phyloP scores from a whole-genome alignment of 148 eudicot species.

The Polygonum aviculare region DNA sequence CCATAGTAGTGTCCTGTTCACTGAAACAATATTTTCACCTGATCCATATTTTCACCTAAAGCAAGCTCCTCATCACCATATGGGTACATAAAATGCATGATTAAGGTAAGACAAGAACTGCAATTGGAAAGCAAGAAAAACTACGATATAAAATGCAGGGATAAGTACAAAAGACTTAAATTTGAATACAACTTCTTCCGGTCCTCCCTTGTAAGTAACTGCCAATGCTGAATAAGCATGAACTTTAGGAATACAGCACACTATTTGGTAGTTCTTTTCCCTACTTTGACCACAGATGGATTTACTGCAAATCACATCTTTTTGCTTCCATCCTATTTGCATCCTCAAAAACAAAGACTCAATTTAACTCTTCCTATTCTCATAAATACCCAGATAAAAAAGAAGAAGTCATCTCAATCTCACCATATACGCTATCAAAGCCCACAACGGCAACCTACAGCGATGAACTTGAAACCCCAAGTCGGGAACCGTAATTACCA shows the following conservation, averaged over 20 bases:
- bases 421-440: neutral
- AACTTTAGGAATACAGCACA: neutral
- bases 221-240: conserved; percentile 49
- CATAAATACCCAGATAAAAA: neutral
- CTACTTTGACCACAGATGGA: neutral
- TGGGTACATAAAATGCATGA: conserved; percentile 46
- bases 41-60: conserved; percentile 82
- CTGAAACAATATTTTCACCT: conserved; percentile 29
- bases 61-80: conserved; percentile 96
- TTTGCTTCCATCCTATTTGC: conserved; percentile 1
- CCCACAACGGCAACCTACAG: too few species aligned
- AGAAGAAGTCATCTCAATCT: neutral
- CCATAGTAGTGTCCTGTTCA: neutral
- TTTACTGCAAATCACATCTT: neutral
- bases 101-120: neutral
- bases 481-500: too few species aligned
- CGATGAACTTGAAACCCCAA: too few species aligned
- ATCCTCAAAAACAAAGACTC: neutral
- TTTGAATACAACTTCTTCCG: conserved; percentile 80
- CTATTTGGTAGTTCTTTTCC: neutral
- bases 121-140: neutral
- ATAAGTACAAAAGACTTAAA: conserved; percentile 77
- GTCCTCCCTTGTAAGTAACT: conserved; percentile 94
- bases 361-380: neutral
- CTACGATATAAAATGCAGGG: neutral